Percentiles rank a stretch among this genome's conserved stretches.
These are phyloP conservation scores for Murraya paniculata DNA, from an alignment of 345 rosid species.

Conservation along the genomic window DNA sequence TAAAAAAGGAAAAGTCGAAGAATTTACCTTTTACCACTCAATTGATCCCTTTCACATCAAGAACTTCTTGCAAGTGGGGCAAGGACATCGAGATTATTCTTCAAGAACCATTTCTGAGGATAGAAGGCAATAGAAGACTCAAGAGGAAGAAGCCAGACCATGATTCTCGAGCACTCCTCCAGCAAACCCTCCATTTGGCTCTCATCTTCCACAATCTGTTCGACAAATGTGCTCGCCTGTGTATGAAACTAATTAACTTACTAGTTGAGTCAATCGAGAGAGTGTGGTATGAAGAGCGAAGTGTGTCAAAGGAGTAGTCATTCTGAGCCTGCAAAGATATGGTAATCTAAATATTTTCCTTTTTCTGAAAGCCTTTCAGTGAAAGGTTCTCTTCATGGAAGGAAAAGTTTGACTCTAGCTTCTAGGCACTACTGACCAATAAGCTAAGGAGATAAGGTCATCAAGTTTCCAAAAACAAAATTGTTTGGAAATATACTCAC, in stretches of 20 bases:
- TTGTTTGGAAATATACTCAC: not conserved
- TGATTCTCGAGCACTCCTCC: conserved; percentile 44
- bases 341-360: not conserved
- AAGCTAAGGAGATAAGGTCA: not conserved
- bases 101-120: conserved; percentile 43
- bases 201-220: conserved; percentile 72
- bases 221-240: conserved; percentile 50
- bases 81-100: conserved; percentile 40
- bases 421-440: not conserved
- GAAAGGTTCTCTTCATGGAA: not conserved
- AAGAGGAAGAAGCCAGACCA: conserved; percentile 46
- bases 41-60: conserved; percentile 8
- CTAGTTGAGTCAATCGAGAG: conserved; percentile 2
- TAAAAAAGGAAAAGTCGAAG: not conserved
- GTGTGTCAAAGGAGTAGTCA: not conserved
- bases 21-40: conserved; percentile 17
- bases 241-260: conserved; percentile 9
- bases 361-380: not conserved
- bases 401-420: not conserved
- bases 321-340: not conserved
- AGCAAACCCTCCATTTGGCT: conserved; percentile 64
- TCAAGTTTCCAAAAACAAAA: not conserved
- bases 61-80: conserved; percentile 29
- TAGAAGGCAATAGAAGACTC: conserved; percentile 33
- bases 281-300: not conserved